Evolutionary conservation across 2,329 filamentous ascomycete species (phyloP), one percentile per base, ranked within the genome.

Genomic region (Phyllosticta citriasiana): DNA sequence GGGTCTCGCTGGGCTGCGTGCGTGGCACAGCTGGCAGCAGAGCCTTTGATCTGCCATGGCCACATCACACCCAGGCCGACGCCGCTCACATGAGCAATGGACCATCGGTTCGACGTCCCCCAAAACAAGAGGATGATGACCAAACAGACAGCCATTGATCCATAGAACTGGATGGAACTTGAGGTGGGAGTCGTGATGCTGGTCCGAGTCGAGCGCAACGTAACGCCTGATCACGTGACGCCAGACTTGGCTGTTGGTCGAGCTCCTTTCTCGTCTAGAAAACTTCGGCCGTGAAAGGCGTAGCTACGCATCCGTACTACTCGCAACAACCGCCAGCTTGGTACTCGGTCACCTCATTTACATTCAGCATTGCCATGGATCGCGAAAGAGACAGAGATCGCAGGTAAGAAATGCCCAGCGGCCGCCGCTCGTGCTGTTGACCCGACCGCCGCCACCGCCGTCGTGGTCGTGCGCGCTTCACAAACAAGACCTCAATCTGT

Each of bases 341-440:
- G 35, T 54, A 27, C 35, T 53, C 59, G 47, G 40, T 40, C 59
- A 61, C 55, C 30, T 47, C 25, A 50, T 51, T 22, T 10, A 53
- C 53, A 57, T 47, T 47, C 53, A 47, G 51, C 53, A 60, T 27
- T 40, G 50, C 30, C 30, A 62, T 62, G 60, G 72, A 71, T 55
- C 40, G 61, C 51, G 69, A 70, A 57, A 65, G 73, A 62, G 74
- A 77, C 63, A 71, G 74, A 59, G 74, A 76, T 53, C 68, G 76
- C 68, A 77, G 76, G 76, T 78, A 70, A 69, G 74, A 74, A 63
- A 60, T 64, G 64, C 64, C 65, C 40, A n/a, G 40, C 14, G 40
- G 7, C 40, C 14, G 40, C 40, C n/a, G n/a, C 6, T 16, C 19
- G 10, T 47, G 40, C 40, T 16, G 40, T 47, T n/a, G 40, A 51